phyloP scores from a whole-genome alignment of 139 green algal genomes.

The Tetratostichococcus sp. region DNA sequence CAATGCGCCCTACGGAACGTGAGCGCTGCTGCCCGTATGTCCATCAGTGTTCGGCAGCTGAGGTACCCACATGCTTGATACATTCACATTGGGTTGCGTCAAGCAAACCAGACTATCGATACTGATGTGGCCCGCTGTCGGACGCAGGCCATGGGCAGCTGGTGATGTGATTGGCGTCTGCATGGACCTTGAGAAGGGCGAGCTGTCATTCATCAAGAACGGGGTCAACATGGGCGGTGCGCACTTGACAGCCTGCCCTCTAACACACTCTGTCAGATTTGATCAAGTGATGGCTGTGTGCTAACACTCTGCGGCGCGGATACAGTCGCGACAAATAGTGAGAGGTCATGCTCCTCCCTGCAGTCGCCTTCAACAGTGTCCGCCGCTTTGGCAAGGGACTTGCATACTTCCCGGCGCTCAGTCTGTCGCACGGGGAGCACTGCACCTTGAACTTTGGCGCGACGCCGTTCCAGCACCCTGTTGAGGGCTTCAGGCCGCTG shows the following conservation, averaged over 20 bases:
- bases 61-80: too few relatives aligned
- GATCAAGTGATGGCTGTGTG: too few relatives aligned
- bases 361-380: constrained; percentile 22
- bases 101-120: too few relatives aligned
- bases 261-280: too few relatives aligned
- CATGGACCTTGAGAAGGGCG: constrained; percentile 77
- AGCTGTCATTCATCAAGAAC: constrained; percentile 82
- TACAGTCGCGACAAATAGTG: too few relatives aligned
- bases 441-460: constrained; percentile 79
- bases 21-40: not conserved
- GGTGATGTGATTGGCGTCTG: constrained; percentile 86
- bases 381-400: constrained; percentile 23
- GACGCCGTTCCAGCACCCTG: constrained; percentile 67
- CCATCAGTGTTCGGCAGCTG: too few relatives aligned
- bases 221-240: constrained; percentile 74
- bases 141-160: constrained; percentile 52
- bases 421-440: constrained; percentile 70
- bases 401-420: constrained; percentile 53
- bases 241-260: constrained; percentile 27
- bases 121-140: too few relatives aligned
- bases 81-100: too few relatives aligned
- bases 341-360: too few relatives aligned
- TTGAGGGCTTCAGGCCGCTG: constrained; percentile 65
- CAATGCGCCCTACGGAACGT: constrained; percentile 62
- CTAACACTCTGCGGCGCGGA: too few relatives aligned